phyloP scores from a whole-genome alignment of 2,329 filamentous ascomycete species.

The Colletotrichum sp. region DNA sequence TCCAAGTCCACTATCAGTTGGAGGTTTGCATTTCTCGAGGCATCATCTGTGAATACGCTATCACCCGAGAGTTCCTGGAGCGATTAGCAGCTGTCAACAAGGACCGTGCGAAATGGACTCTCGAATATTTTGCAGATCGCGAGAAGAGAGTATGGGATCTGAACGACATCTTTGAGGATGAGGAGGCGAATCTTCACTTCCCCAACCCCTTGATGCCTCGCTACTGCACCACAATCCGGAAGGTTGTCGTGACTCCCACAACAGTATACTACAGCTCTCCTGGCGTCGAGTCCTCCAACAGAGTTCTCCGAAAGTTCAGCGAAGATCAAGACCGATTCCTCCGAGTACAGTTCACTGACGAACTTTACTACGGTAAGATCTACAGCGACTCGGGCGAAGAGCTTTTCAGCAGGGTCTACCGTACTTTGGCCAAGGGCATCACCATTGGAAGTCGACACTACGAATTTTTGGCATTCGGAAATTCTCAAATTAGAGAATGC shows the following conservation, averaged over 20 bases:
- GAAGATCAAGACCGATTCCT: constrained; percentile 79
- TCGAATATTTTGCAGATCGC: constrained; percentile 76
- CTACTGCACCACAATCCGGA: constrained; percentile 78
- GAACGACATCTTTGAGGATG: constrained; percentile 70
- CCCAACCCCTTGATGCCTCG: constrained; percentile 62
- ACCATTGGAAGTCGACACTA: constrained; percentile 81
- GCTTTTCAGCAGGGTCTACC: constrained; percentile 75
- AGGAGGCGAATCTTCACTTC: constrained; percentile 51
- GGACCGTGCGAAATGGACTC: constrained; percentile 64
- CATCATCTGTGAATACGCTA: constrained; percentile 76
- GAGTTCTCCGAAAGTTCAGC: constrained; percentile 78
- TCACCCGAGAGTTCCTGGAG: constrained; percentile 70
- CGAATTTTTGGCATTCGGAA: constrained; percentile 92
- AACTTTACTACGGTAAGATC: constrained; percentile 68
- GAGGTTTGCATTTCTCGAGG: constrained; percentile 90
- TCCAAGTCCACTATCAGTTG: constrained; percentile 83
- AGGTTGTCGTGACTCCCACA: constrained; percentile 82
- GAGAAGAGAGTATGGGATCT: constrained; percentile 70
- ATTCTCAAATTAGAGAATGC: constrained; percentile 91
- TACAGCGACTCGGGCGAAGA: constrained; percentile 56
- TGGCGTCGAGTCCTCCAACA: constrained; percentile 83
- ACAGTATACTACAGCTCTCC: constrained; percentile 81
- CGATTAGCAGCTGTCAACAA: constrained; percentile 53
- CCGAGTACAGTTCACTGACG: constrained; percentile 88
- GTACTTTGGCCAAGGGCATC: constrained; percentile 79